Evolutionary conservation across 441 rosid species (phyloP).

Genomic region (Euphorbia corollata): DNA sequence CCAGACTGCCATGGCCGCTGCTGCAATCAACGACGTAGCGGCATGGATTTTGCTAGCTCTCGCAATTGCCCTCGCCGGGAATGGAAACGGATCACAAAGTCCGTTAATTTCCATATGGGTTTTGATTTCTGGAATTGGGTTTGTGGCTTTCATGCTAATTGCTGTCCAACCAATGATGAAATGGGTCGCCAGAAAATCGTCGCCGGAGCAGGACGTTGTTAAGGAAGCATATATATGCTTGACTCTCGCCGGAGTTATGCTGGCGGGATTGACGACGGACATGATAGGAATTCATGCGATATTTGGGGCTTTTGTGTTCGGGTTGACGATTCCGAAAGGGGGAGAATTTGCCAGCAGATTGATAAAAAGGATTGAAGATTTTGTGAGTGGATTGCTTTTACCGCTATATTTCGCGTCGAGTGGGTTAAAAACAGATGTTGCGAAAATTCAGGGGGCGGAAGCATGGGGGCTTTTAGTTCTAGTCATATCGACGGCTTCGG

Average conservation of each 20-base stretch:
- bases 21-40: conserved; percentile 34
- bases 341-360: conserved; percentile 46
- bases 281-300: conserved; percentile 65
- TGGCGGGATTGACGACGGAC: conserved; percentile 62
- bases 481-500: conserved; percentile 53
- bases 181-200: conserved; percentile 41
- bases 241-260: conserved; percentile 57
- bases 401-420: conserved; percentile 74
- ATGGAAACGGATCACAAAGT: conserved; percentile 23
- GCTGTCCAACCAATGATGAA: conserved; percentile 48
- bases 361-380: conserved; percentile 56
- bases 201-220: conserved; percentile 37
- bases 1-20: conserved; percentile 37
- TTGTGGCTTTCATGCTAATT: conserved; percentile 48
- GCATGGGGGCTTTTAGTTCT: conserved; percentile 60
- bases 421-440: conserved; percentile 58
- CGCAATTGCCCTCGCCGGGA: conserved; percentile 28
- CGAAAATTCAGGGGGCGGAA: conserved; percentile 37
- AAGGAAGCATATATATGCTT: conserved; percentile 53
- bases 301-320: conserved; percentile 65
- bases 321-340: conserved; percentile 58
- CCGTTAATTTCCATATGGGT: conserved; percentile 45
- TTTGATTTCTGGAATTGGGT: conserved; percentile 42
- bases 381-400: conserved; percentile 54
- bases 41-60: conserved; percentile 35